These are phyloP conservation scores for Pholiota conissans DNA, from an alignment of 768 basidiomycete genomes.

Conservation along the genomic window DNA sequence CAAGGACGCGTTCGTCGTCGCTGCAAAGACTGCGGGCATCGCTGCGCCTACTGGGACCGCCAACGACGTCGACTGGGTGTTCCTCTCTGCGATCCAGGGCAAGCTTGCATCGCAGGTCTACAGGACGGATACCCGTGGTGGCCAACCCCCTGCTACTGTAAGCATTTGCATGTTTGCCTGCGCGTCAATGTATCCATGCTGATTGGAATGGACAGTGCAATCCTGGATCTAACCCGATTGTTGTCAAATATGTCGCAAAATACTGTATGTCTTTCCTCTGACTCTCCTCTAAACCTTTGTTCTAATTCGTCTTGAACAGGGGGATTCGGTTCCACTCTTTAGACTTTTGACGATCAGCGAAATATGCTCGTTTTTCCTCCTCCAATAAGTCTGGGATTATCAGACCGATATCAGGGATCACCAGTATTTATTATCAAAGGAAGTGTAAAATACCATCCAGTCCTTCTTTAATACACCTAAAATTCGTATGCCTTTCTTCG, in stretches of 20 bases:
- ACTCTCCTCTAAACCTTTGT: not conserved
- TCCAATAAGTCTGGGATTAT: not conserved
- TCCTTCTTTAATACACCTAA: not conserved
- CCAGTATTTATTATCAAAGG: not conserved
- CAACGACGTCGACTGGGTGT: constrained; percentile 52
- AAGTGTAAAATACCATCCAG: not conserved
- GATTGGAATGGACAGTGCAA: constrained; percentile 36
- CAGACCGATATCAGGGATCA: not conserved
- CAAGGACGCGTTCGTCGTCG: constrained; percentile 41
- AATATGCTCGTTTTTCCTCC: not conserved
- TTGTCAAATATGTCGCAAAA: constrained; percentile 44
- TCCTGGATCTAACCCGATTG: constrained; percentile 34
- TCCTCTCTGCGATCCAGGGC: constrained; percentile 42
- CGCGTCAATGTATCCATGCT: too few species aligned
- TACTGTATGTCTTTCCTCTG: constrained; percentile 29
- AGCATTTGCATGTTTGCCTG: not conserved
- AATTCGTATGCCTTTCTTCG: too few species aligned
- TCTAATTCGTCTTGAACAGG: not conserved
- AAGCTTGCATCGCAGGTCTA: constrained; percentile 46
- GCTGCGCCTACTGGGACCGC: constrained; percentile 31
- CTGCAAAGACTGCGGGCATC: constrained; percentile 34
- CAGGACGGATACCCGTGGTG: constrained; percentile 48
- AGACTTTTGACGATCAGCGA: not conserved
- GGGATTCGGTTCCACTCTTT: not conserved
- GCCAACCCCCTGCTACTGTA: constrained; percentile 50